Conservation (phyloP, 257 asterid genomes). For the Linderniella brevidens region DNA sequence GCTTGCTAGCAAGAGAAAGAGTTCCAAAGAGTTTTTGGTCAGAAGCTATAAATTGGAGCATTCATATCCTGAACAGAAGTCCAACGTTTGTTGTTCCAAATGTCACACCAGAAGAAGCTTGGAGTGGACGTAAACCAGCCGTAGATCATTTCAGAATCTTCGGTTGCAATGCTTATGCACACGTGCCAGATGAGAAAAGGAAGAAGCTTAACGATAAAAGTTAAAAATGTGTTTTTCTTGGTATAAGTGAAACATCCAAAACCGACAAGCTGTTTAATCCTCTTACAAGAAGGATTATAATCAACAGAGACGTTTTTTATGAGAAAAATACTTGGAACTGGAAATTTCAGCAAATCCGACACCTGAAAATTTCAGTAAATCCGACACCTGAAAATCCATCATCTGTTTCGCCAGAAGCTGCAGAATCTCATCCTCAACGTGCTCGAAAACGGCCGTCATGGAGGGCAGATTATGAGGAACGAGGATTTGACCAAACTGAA, state of each 20-base stretch:
- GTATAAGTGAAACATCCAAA: background rate
- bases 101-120: background rate
- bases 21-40: background rate
- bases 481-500: background rate
- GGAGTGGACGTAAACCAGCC: background rate
- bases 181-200: background rate
- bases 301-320: too few relatives aligned
- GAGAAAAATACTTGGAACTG: too few relatives aligned
- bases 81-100: background rate
- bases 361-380: too few relatives aligned
- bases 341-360: too few relatives aligned
- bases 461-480: constrained; percentile 7
- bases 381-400: too few relatives aligned
- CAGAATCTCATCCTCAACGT: too few relatives aligned
- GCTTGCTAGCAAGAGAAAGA: background rate
- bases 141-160: background rate
- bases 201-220: background rate
- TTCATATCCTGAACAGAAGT: background rate
- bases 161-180: background rate
- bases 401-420: too few relatives aligned
- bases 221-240: background rate
- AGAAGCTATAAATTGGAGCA: background rate
- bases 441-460: background rate
- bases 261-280: too few relatives aligned
- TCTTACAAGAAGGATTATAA: too few relatives aligned